phyloP scores from a whole-genome alignment of 192 early-diverging fungal genomes.

The Umbelopsis isabellina region DNA sequence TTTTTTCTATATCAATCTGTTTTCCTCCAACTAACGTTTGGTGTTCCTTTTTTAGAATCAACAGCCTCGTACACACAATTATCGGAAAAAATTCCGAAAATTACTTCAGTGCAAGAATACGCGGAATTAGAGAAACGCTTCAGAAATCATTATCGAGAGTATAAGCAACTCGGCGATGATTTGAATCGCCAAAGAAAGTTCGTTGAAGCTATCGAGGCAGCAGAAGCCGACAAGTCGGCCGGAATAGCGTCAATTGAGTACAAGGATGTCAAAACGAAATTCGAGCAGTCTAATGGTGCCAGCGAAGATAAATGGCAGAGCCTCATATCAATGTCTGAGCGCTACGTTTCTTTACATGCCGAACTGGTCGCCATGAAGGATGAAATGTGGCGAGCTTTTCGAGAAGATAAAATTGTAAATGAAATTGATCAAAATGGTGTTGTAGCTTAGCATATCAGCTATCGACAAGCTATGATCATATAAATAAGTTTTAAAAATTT shows the following conservation, averaged over 20 bases:
- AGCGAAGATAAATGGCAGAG: conserved; percentile 3
- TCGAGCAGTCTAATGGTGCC: background rate
- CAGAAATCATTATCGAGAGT: conserved; percentile 17
- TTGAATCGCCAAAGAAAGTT: conserved; percentile 4
- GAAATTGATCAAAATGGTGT: conserved; percentile 4
- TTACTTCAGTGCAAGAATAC: conserved; percentile 8
- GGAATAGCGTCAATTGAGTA: background rate
- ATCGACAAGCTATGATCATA: too few relatives aligned
- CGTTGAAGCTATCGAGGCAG: background rate
- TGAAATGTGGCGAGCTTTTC: conserved; percentile 16
- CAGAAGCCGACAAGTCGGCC: background rate
- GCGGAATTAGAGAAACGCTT: background rate
- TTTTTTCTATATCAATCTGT: too few relatives aligned
- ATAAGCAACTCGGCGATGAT: conserved; percentile 4
- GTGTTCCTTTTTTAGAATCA: background rate
- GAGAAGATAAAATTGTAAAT: conserved; percentile 6
- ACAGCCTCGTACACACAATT: background rate
- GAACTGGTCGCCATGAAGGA: conserved; percentile 12
- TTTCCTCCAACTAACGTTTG: background rate
- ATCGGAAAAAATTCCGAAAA: background rate
- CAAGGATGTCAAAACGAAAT: background rate
- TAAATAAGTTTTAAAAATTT: too few relatives aligned
- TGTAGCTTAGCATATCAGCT: too few relatives aligned
- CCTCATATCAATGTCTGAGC: conserved; percentile 7
- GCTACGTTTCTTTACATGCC: background rate